Conservation (phyloP, 2,329 filamentous ascomycete genomes). For the Lasiodiplodia sp. region DNA sequence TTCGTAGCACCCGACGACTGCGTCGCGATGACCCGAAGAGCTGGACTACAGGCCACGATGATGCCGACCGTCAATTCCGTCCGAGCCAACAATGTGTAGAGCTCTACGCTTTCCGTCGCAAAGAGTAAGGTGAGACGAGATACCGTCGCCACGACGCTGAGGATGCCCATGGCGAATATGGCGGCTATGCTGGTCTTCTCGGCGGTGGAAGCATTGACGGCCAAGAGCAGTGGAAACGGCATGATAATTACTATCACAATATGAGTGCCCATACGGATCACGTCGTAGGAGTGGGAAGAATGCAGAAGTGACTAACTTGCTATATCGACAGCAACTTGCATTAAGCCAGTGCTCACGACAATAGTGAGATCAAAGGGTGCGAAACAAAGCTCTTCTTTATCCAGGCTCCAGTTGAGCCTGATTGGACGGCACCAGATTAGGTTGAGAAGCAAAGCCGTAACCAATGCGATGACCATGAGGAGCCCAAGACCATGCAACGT, state of each 20-base stretch:
- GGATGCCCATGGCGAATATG: slow-evolving; percentile 8
- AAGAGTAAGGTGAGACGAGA: not conserved
- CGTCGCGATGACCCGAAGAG: not conserved
- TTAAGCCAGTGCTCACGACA: not conserved
- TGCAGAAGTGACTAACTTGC: not conserved
- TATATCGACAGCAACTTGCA: slow-evolving; percentile 1
- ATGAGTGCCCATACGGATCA: not conserved
- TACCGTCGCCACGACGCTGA: slow-evolving; percentile 2
- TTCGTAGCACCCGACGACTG: not conserved
- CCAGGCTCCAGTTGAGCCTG: slow-evolving; percentile 3
- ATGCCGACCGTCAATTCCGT: slow-evolving; percentile 10
- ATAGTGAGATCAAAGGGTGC: slow-evolving; percentile 4
- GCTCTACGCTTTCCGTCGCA: slow-evolving; percentile 3
- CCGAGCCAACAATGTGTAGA: slow-evolving; percentile 8
- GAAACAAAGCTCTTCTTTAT: not conserved
- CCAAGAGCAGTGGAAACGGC: not conserved
- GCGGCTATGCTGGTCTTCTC: slow-evolving; percentile 15
- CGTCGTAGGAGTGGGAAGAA: not conserved
- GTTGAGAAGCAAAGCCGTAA: slow-evolving; percentile 2
- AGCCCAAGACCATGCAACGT: not conserved
- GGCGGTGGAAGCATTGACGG: not conserved
- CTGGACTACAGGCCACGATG: slow-evolving; percentile 5
- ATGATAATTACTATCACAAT: not conserved
- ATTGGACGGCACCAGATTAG: slow-evolving; percentile 11
- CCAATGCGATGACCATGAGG: not conserved